Base-by-base conservation (phyloP, 2,329 filamentous ascomycete genomes). In the Paecilomyces niveus region DNA sequence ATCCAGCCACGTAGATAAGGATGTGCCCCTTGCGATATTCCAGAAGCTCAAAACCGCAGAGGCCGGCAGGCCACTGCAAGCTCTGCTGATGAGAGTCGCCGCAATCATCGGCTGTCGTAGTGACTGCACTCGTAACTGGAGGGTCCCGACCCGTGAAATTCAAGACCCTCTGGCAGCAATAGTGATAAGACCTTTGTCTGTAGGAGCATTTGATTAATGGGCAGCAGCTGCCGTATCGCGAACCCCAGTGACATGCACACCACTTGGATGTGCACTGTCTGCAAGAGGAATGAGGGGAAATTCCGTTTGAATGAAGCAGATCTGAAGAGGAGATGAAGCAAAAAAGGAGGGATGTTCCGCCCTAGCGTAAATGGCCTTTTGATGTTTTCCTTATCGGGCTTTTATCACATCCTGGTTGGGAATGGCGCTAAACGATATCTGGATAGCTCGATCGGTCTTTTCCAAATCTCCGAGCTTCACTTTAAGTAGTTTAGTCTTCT, bases 61-160 rank as follows among this genome's bases (percentile, higher is more conserved):
- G 57, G 72, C 77, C 64, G 74, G 74, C 31, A 65, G 69, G 53
- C 29, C 62, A 67, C 66, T 69, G 70, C 68, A 70, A 68, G 68
- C 66, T 68, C 70, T 65, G 67, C 65, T 56, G 22, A 65, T 58
- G 54, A 67, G 56, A 58, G 61, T 69, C 64, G 70, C 64, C 62
- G 66, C 53, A 62, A 69, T 65, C 72, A 74, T 74, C 64, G 62
- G 64, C 62, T 63, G 61, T 18, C 18, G 15, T 45, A 18, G 62
- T 61, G 61, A 62, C 55, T 54, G 61, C 58, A 61, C 63, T 63
- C 62, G 57, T 61, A 59, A 61, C 62, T 58, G 59, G 58, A 57
- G 58, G 60, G 60, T 50, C 61, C 57, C 54, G 59, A 61, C 58
- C 61, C 57, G 54, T 49, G 61, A 51, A 62, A 64, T 64, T 59